Percentiles rank a stretch among this genome's conserved stretches.
phyloP scores from a whole-genome alignment of 768 basidiomycete genomes.

The Daedaleopsis sinensis region DNA sequence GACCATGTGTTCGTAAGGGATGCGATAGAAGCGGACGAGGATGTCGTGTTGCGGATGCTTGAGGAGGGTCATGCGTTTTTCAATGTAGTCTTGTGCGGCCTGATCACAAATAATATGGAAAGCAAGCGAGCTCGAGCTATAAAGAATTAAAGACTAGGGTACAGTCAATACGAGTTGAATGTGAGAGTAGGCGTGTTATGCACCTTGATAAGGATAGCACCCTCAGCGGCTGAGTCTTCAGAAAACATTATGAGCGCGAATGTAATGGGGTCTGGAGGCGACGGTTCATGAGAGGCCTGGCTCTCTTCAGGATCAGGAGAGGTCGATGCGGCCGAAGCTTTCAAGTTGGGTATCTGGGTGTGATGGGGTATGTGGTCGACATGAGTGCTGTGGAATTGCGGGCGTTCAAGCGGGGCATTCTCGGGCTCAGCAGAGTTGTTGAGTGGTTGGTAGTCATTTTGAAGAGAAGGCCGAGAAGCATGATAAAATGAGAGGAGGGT shows the following conservation, averaged over 20 bases:
- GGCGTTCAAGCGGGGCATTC: neutral
- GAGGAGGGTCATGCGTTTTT: slow-evolving; percentile 43
- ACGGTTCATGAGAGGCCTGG: slow-evolving; percentile 1
- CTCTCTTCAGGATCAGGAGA: neutral
- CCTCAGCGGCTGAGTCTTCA: slow-evolving; percentile 43
- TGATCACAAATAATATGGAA: slow-evolving; percentile 45
- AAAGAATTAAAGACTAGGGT: slow-evolving; percentile 28
- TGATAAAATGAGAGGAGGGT: slow-evolving; percentile 17
- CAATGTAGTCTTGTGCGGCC: slow-evolving; percentile 41
- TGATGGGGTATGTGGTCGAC: slow-evolving; percentile 9
- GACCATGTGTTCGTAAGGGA: slow-evolving; percentile 43
- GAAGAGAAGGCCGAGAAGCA: neutral
- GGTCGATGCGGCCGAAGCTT: neutral
- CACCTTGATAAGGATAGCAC: slow-evolving; percentile 47
- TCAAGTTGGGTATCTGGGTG: neutral
- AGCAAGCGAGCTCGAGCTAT: slow-evolving; percentile 21
- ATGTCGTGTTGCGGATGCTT: slow-evolving; percentile 40
- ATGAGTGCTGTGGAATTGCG: slow-evolving; percentile 3
- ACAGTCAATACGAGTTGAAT: neutral
- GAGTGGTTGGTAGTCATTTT: neutral
- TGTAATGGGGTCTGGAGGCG: slow-evolving; percentile 35
- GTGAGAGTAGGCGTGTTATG: slow-evolving; percentile 8
- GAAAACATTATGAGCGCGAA: slow-evolving; percentile 50
- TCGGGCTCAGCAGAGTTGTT: slow-evolving; percentile 3
- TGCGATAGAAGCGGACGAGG: slow-evolving; percentile 45